phyloP scores from a whole-genome alignment of 2,329 filamentous ascomycete genomes.

The Chaetomiaceae sp. region DNA sequence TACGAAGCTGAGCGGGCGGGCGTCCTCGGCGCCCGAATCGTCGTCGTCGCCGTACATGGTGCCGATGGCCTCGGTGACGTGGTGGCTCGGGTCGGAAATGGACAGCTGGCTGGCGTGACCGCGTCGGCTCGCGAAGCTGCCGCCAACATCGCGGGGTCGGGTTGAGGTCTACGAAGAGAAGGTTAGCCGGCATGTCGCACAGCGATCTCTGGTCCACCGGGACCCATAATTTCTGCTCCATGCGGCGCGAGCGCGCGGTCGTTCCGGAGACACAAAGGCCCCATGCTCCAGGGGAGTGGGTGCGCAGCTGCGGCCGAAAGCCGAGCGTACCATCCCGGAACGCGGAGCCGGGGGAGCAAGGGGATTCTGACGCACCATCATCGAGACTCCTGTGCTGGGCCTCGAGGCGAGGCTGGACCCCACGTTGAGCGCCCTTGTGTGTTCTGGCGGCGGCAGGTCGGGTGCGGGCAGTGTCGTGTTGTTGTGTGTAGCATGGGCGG shows the following conservation, averaged over 20 bases:
- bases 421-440: constrained; percentile 12
- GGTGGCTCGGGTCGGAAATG: constrained; percentile 83
- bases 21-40: constrained; percentile 43
- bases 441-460: constrained; percentile 10
- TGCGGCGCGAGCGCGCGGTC: constrained; percentile 15
- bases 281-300: constrained; percentile 10
- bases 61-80: constrained; percentile 90
- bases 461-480: constrained; percentile 10
- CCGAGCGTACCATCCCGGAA: constrained; percentile 11
- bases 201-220: constrained; percentile 20
- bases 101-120: constrained; percentile 54
- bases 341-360: not conserved
- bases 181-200: constrained; percentile 17
- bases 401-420: constrained; percentile 33
- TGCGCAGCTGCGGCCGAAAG: constrained; percentile 8
- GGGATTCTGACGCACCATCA: constrained; percentile 41
- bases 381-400: constrained; percentile 34
- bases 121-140: constrained; percentile 52
- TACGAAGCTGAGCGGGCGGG: constrained; percentile 71
- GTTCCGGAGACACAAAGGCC: constrained; percentile 17
- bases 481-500: constrained; percentile 22
- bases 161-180: constrained; percentile 47
- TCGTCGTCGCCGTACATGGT: constrained; percentile 79
- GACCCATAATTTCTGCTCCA: constrained; percentile 25
- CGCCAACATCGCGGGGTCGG: constrained; percentile 50